Evolutionary conservation across 2,329 filamentous ascomycete species (phyloP).

Genomic region (Helicocarpus griseus): DNA sequence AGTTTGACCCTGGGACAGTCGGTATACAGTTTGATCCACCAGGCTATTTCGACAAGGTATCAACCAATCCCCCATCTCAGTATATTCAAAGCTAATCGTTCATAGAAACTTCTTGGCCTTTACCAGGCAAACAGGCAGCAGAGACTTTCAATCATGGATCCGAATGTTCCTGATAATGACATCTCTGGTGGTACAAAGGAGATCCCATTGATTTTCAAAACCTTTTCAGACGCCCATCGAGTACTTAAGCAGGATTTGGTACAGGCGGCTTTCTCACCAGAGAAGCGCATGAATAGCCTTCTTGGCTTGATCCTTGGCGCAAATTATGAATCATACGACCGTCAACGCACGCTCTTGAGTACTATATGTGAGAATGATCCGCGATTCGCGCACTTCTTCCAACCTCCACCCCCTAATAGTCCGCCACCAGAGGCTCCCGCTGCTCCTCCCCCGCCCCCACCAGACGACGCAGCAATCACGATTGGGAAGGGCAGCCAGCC

Average conservation of each 20-base stretch:
- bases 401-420: slow-evolving; percentile 17
- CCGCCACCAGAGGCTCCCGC: slow-evolving; percentile 10
- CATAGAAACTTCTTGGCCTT: slow-evolving; percentile 36
- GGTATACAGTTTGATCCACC: slow-evolving; percentile 71
- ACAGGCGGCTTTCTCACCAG: slow-evolving; percentile 14
- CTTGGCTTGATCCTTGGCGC: slow-evolving; percentile 64
- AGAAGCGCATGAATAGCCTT: slow-evolving; percentile 42
- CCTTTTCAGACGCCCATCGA: slow-evolving; percentile 58
- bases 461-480: slow-evolving; percentile 11
- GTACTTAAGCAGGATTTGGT: slow-evolving; percentile 50
- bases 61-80: slow-evolving; percentile 16
- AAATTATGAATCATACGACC: slow-evolving; percentile 65
- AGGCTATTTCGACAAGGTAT: slow-evolving; percentile 66
- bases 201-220: slow-evolving; percentile 55
- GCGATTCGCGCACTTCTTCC: slow-evolving; percentile 24
- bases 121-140: slow-evolving; percentile 46
- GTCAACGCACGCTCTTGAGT: slow-evolving; percentile 56
- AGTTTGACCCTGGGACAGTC: slow-evolving; percentile 59
- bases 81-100: slow-evolving; percentile 3
- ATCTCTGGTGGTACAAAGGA: slow-evolving; percentile 78
- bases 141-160: slow-evolving; percentile 81
- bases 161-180: slow-evolving; percentile 76
- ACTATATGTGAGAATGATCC: slow-evolving; percentile 39
- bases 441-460: slow-evolving; percentile 16
- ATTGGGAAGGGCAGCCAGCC: slow-evolving; percentile 4